phyloP scores from a whole-genome alignment of 371 early-diverging fungal species.

The Apophysomyces trapeziformis region DNA sequence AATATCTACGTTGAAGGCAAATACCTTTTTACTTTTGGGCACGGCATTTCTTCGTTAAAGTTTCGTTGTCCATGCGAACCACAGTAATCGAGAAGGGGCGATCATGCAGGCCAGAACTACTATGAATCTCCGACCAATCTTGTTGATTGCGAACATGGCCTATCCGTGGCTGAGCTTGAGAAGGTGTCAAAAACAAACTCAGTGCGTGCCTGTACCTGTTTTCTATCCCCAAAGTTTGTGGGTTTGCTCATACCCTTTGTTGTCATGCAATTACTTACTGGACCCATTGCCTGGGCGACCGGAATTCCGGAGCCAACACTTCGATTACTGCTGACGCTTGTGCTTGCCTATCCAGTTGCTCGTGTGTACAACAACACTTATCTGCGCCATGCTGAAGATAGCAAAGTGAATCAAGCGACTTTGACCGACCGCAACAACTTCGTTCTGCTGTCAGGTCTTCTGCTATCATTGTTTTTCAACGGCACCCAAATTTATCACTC shows the following conservation, averaged over 20 bases:
- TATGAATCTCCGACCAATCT: no score
- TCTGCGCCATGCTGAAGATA: constrained; percentile 18
- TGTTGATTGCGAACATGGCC: no score
- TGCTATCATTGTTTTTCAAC: constrained; percentile 62
- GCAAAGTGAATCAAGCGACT: constrained; percentile 32
- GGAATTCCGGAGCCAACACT: constrained; percentile 67
- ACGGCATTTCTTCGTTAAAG: no score
- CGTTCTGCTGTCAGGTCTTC: constrained; percentile 55
- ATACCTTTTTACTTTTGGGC: no score
- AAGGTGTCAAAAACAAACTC: neutral
- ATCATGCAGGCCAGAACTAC: no score
- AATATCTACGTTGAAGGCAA: no score
- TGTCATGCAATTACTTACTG: constrained; percentile 30
- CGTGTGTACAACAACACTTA: constrained; percentile 41
- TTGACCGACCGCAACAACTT: constrained; percentile 54
- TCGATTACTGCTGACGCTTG: constrained; percentile 56
- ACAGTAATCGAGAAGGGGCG: no score
- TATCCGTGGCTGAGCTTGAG: neutral
- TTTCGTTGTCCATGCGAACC: no score
- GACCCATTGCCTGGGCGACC: constrained; percentile 34
- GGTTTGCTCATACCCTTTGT: neutral
- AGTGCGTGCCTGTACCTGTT: no score
- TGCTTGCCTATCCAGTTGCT: constrained; percentile 61
- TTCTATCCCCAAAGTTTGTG: neutral
- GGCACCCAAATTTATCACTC: constrained; percentile 64